phyloP scores from a whole-genome alignment of 2,329 filamentous ascomycete species.

The Colletotrichum zoysiae region DNA sequence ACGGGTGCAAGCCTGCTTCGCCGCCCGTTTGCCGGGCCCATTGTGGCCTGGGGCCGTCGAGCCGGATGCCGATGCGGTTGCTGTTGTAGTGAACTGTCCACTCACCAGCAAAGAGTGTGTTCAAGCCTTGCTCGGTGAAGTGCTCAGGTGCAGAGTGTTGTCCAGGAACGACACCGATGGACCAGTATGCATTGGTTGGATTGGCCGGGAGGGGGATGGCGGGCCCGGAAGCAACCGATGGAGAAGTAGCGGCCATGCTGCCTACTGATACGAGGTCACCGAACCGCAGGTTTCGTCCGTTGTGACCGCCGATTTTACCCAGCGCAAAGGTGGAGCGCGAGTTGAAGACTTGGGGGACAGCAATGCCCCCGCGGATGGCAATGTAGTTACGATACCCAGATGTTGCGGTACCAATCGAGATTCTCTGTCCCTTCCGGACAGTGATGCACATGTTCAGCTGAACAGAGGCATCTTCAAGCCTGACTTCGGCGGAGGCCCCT shows the following conservation, averaged over 20 bases:
- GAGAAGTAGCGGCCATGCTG: not conserved
- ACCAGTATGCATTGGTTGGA: conserved; percentile 46
- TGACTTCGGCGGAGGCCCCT: conserved; percentile 48
- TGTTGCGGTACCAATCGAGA: conserved; percentile 46
- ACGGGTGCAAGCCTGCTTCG: conserved; percentile 55
- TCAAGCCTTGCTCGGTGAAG: conserved; percentile 50
- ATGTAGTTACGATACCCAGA: conserved; percentile 52
- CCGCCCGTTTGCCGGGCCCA: conserved; percentile 55
- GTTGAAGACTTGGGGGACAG: conserved; percentile 50
- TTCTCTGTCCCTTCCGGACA: conserved; percentile 46
- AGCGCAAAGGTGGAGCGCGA: conserved; percentile 51
- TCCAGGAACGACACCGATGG: conserved; percentile 53
- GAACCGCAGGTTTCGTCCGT: conserved; percentile 49
- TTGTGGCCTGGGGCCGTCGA: conserved; percentile 52
- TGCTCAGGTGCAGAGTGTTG: conserved; percentile 55
- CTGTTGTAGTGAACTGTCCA: conserved; percentile 58
- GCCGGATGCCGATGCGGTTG: conserved; percentile 55
- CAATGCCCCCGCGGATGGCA: conserved; percentile 52
- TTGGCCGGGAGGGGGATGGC: conserved; percentile 45
- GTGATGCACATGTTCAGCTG: conserved; percentile 45
- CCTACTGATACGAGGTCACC: conserved; percentile 49
- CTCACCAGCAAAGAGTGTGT: conserved; percentile 49
- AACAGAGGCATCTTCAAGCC: conserved; percentile 44
- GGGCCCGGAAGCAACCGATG: not conserved
- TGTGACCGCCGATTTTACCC: conserved; percentile 51